Conservation (phyloP, 331 rosid species). For the Saraca asoca region DNA sequence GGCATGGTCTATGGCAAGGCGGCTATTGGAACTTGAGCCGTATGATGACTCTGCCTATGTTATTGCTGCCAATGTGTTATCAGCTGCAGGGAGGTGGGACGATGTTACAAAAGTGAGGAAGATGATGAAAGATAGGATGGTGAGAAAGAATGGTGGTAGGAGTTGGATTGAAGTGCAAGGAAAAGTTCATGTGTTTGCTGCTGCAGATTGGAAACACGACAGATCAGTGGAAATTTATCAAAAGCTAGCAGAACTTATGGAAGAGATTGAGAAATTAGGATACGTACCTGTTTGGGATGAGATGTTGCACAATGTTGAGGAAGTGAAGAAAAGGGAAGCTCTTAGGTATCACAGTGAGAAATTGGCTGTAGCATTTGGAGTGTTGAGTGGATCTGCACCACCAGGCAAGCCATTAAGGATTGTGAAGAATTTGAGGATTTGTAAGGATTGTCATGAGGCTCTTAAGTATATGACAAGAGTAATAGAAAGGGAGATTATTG, state of each 20-base stretch:
- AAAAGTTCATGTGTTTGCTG: slow-evolving; percentile 67
- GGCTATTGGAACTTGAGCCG: slow-evolving; percentile 65
- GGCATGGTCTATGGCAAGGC: slow-evolving; percentile 66
- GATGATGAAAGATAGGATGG: slow-evolving; percentile 67
- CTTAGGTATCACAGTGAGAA: slow-evolving; percentile 88
- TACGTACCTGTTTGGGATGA: slow-evolving; percentile 74
- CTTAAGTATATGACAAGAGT: slow-evolving; percentile 64
- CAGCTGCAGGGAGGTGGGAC: slow-evolving; percentile 71
- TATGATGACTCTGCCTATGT: slow-evolving; percentile 76
- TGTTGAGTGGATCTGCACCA: slow-evolving; percentile 64
- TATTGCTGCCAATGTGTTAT: slow-evolving; percentile 69
- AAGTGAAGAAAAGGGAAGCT: slow-evolving; percentile 65
- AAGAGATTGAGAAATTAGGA: slow-evolving; percentile 69
- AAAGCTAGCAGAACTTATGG: slow-evolving; percentile 60
- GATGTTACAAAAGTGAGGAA: slow-evolving; percentile 83
- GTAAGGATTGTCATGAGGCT: slow-evolving; percentile 80
- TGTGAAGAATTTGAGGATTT: slow-evolving; percentile 87
- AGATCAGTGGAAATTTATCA: slow-evolving; percentile 58
- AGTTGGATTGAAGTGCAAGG: slow-evolving; percentile 95
- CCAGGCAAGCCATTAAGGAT: slow-evolving; percentile 69
- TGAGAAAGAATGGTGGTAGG: slow-evolving; percentile 74
- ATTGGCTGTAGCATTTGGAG: slow-evolving; percentile 80
- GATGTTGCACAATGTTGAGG: slow-evolving; percentile 66
- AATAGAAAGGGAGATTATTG: slow-evolving; percentile 74
- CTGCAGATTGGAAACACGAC: slow-evolving; percentile 77